Evolutionary conservation across 805 yeast genomes (phyloP).

Genomic region (Blastobotrys parvus): DNA sequence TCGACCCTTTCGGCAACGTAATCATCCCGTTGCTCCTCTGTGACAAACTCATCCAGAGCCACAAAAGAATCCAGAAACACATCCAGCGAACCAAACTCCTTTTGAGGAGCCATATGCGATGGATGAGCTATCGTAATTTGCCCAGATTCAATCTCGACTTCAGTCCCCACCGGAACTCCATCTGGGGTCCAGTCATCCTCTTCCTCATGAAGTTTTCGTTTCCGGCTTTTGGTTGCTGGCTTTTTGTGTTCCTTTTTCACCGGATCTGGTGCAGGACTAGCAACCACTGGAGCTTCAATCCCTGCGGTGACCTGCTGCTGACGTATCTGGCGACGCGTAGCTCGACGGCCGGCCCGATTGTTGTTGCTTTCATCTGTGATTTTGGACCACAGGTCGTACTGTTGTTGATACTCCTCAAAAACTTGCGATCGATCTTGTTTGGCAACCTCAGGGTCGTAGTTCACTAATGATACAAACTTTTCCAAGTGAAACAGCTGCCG

Average conservation of each 20-base stretch:
- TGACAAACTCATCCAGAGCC: conserved; percentile 53
- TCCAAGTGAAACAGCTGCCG: conserved; percentile 33
- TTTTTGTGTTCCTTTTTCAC: neutral
- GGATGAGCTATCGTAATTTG: conserved; percentile 50
- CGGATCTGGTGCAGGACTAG: neutral
- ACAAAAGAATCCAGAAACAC: conserved; percentile 47
- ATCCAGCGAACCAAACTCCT: conserved; percentile 33
- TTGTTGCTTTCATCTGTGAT: conserved; percentile 13
- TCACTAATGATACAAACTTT: conserved; percentile 32
- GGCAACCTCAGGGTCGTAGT: conserved; percentile 30
- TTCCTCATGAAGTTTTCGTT: neutral
- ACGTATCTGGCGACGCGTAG: conserved; percentile 23
- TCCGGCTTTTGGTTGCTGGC: neutral
- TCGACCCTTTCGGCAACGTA: conserved; percentile 45
- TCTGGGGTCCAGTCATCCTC: conserved; percentile 3
- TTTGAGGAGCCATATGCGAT: conserved; percentile 34
- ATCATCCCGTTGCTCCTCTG: conserved; percentile 51
- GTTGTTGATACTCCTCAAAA: conserved; percentile 24
- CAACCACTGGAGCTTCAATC: neutral
- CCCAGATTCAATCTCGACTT: conserved; percentile 7
- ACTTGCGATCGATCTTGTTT: conserved; percentile 26
- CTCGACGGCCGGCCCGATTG: conserved; percentile 24
- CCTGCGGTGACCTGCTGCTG: conserved; percentile 8
- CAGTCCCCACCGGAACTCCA: conserved; percentile 1
- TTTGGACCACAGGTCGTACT: conserved; percentile 34